Base-by-base conservation (phyloP, 2,329 filamentous ascomycete genomes). In the Ilyonectria destructans region DNA sequence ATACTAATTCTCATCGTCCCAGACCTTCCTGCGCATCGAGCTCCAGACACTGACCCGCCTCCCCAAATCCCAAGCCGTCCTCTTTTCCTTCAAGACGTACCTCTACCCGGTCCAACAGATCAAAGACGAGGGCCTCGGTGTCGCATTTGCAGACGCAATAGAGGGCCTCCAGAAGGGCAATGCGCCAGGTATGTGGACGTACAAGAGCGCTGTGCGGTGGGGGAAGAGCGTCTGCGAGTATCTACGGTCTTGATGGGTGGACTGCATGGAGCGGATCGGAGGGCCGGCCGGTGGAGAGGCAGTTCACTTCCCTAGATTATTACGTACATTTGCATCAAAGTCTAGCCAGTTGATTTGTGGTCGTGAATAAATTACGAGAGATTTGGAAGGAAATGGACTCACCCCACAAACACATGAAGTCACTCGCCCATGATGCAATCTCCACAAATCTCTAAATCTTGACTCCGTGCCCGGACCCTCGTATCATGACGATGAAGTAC, bases 81-180 rank as follows among this genome's bases (percentile, higher is more conserved):
- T 89, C 13, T 89, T 89, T 75, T 86, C 85, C 10, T 87, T 89
- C 80, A 88, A 89, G 78, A 88, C 87, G 0, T 87, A 87, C 65
- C 65, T 88, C 17, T 88, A 87, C 57, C 82, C 84, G 0, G 66
- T 89, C 0, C 67, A 75, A 9, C 80, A 87, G 3, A 81, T 89
- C 72, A 88, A 85, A 70, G 80, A 75, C 0, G 87, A 89, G 56
- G 86, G 85, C 0, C 74, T 83, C 1, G 87, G 86, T 0, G 78
- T 77, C 1, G 75, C 82, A 35, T 77, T 89, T 17, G 86, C 86
- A 0, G 83, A 86, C 43, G 86, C 87, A 0, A 85, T 89, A n/a
- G 84, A 89, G 60, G 87, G 86, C 0, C 71, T 89, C 59, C 80
- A 80, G 63, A 69, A 69, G 26, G 86, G 87, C 1, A 89, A 89